Evolutionary conservation across 805 yeast species (phyloP).

Genomic region (Isabelozyma pseudorhagii): DNA sequence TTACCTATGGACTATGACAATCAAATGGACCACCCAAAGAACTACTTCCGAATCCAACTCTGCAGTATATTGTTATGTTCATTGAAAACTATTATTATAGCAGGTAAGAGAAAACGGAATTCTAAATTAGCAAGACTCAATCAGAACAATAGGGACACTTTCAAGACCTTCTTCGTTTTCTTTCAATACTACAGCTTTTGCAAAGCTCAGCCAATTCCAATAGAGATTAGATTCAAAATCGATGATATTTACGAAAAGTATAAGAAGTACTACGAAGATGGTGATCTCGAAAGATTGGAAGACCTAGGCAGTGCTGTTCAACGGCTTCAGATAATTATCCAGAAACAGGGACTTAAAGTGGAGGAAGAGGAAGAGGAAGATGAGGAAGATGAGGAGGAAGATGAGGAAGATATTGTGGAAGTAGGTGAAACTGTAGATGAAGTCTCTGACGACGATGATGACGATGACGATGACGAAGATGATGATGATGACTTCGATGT

Average conservation of each 20-base stretch:
- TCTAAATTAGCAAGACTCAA: neutral
- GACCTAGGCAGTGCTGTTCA: conserved; percentile 42
- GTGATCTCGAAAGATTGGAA: conserved; percentile 30
- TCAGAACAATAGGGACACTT: conserved; percentile 5
- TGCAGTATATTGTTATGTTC: conserved; percentile 25
- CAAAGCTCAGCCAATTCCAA: conserved; percentile 61
- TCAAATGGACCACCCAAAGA: conserved; percentile 53
- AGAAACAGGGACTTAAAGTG: conserved; percentile 6
- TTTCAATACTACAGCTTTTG: conserved; percentile 71
- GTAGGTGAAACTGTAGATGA: conserved; percentile 9
- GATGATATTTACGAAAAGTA: conserved; percentile 35
- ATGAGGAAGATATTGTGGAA: conserved; percentile 8
- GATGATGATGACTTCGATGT: conserved; percentile 24
- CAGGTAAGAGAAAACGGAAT: conserved; percentile 2
- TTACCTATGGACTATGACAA: conserved; percentile 45
- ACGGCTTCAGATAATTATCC: conserved; percentile 30
- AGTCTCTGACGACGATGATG: conserved; percentile 17
- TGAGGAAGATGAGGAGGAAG: conserved; percentile 5
- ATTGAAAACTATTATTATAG: conserved; percentile 8
- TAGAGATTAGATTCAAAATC: conserved; percentile 57
- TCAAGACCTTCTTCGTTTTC: conserved; percentile 44
- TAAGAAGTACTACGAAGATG: conserved; percentile 16
- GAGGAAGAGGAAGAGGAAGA: conserved; percentile 10
- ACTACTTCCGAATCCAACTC: conserved; percentile 70
- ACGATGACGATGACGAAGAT: conserved; percentile 22